Conservation (phyloP, 2,329 filamentous ascomycete genomes). For the Beauveria australis region DNA sequence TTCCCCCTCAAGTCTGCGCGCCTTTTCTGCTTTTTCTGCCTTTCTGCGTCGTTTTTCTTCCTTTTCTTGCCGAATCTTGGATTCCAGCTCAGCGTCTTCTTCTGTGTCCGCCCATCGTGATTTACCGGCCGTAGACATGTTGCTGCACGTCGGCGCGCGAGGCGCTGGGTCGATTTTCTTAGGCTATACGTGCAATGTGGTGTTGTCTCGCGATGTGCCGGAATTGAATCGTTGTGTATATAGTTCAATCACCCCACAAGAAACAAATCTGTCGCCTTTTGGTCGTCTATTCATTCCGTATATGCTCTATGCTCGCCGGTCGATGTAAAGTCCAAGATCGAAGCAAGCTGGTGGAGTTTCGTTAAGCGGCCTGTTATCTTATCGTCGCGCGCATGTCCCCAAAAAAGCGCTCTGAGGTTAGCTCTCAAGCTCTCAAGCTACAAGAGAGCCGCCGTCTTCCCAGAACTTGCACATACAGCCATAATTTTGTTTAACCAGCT, state of each 20-base stretch:
- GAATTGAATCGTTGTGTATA: neutral
- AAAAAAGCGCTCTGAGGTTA: neutral
- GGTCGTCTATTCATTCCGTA: neutral
- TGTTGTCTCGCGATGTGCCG: slow-evolving; percentile 1
- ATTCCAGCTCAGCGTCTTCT: slow-evolving; percentile 68
- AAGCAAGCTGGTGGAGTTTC: slow-evolving; percentile 6
- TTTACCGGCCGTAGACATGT: slow-evolving; percentile 52
- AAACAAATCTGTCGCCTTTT: neutral
- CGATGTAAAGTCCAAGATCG: neutral
- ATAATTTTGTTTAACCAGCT: neutral
- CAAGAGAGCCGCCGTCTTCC: neutral
- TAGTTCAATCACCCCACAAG: neutral
- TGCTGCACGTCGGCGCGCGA: neutral
- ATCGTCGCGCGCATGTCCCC: neutral
- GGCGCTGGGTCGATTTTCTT: neutral
- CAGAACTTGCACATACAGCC: neutral
- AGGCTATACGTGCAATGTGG: slow-evolving; percentile 1
- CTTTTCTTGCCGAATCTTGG: slow-evolving; percentile 69
- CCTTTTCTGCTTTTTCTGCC: slow-evolving; percentile 76
- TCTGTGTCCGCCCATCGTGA: slow-evolving; percentile 87
- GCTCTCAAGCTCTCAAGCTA: slow-evolving; percentile 10
- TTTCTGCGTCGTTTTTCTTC: slow-evolving; percentile 83
- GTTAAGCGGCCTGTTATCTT: neutral
- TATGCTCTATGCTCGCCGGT: neutral
- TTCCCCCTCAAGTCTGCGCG: slow-evolving; percentile 53